These are phyloP conservation scores for Mycosarcoma maydis DNA, from an alignment of 1,284 basidiomycete species.

Conservation along the genomic window DNA sequence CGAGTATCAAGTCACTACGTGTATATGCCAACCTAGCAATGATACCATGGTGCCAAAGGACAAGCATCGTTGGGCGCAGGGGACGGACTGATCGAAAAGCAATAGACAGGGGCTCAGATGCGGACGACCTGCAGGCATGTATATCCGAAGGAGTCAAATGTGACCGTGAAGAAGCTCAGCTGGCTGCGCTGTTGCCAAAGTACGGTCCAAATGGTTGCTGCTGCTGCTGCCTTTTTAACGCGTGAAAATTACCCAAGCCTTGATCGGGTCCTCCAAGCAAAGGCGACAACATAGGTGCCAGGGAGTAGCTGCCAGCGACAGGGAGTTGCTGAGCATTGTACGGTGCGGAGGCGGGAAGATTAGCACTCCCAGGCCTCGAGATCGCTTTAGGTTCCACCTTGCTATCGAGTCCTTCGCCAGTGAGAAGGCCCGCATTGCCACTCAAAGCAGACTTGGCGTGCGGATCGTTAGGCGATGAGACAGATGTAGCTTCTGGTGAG, in stretches of 20 bases:
- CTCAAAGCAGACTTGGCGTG: conserved; percentile 5
- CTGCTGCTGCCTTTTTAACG: conserved; percentile 10
- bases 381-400: conserved; percentile 9
- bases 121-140: no score
- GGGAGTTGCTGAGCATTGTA: conserved; percentile 19
- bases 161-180: no score
- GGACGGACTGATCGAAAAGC: no score
- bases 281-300: conserved; percentile 22
- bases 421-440: conserved; percentile 1
- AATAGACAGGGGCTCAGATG: no score
- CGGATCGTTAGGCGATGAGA: conserved; percentile 24
- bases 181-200: conserved; percentile 16
- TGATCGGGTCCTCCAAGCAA: conserved; percentile 11
- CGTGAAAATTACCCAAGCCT: conserved; percentile 1
- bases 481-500: conserved; percentile 19
- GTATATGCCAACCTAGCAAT: no score
- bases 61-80: no score
- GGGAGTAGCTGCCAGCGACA: conserved; percentile 7
- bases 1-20: no score
- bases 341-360: conserved; percentile 8
- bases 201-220: conserved; percentile 17
- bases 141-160: no score
- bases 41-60: no score
- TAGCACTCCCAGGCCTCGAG: conserved; percentile 27
- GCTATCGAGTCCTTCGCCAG: conserved; percentile 1